These are phyloP conservation scores for Saccharomycopsis sp. DNA, from an alignment of 805 yeast genomes.

Conservation along the genomic window DNA sequence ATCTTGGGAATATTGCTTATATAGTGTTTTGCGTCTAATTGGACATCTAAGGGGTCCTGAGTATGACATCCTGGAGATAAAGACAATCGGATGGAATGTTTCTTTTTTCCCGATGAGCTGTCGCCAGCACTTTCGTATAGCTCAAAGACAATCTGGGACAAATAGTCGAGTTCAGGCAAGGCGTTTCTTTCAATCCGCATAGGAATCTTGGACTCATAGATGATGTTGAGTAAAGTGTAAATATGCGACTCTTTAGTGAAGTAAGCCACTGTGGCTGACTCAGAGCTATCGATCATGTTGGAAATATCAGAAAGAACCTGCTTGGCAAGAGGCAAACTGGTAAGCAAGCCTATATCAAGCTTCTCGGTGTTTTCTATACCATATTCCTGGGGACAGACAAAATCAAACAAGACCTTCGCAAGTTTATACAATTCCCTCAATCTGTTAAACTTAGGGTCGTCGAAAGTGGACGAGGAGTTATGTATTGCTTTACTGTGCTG, in stretches of 20 bases:
- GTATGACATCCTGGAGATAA: constrained; percentile 98
- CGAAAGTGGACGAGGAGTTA: constrained; percentile 46
- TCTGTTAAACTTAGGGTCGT: constrained; percentile 69
- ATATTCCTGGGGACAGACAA: constrained; percentile 97
- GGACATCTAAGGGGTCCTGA: constrained; percentile 95
- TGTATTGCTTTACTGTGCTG: constrained; percentile 27
- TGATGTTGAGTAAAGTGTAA: constrained; percentile 82
- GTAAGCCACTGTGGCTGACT: constrained; percentile 81
- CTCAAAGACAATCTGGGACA: constrained; percentile 92
- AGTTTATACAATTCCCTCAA: constrained; percentile 83
- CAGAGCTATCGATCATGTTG: constrained; percentile 66
- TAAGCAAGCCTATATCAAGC: constrained; percentile 88
- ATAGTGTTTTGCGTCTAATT: constrained; percentile 91
- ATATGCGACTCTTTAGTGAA: constrained; percentile 97
- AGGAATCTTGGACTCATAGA: constrained; percentile 90
- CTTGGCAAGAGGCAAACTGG: constrained; percentile 88
- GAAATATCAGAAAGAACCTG: constrained; percentile 78
- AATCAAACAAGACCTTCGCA: constrained; percentile 91
- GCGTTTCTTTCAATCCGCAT: constrained; percentile 93
- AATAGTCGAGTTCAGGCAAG: constrained; percentile 89
- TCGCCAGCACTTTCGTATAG: constrained; percentile 76
- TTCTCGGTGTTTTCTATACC: constrained; percentile 95
- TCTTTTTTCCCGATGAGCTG: constrained; percentile 49
- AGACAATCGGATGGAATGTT: constrained; percentile 85
- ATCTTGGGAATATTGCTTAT: constrained; percentile 93